Evolutionary conservation across 129 eudicot species (phyloP).

Genomic region (Scalesia atractyloides): DNA sequence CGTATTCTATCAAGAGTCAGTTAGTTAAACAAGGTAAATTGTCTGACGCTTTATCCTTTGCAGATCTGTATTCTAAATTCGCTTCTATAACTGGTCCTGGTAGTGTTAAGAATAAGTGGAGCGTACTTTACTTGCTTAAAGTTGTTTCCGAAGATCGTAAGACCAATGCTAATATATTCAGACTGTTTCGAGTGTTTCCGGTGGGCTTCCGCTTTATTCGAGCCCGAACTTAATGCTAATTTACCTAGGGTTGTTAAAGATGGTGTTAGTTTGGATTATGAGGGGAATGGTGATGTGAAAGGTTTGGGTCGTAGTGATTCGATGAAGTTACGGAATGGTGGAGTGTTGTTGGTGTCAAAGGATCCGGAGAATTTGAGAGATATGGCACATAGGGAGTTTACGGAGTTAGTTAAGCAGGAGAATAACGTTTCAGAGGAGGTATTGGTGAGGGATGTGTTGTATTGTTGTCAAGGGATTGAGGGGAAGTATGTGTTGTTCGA

Average conservation of each 20-base stretch:
- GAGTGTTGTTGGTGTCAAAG: slow-evolving; percentile 65
- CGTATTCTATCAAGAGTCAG: slow-evolving; percentile 78
- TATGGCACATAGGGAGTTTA: slow-evolving; percentile 76
- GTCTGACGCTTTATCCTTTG: slow-evolving; percentile 72
- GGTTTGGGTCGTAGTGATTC: slow-evolving; percentile 25
- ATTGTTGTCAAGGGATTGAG: slow-evolving; percentile 95
- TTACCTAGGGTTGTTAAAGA: slow-evolving; percentile 32
- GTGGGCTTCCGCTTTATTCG: slow-evolving; percentile 67
- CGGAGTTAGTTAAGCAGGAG: slow-evolving; percentile 64
- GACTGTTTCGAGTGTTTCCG: slow-evolving; percentile 35
- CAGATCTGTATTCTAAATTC: slow-evolving; percentile 82
- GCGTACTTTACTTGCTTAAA: slow-evolving; percentile 88
- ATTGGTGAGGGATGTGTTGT: slow-evolving; percentile 90
- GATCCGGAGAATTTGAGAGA: slow-evolving; percentile 78
- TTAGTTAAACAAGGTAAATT: slow-evolving; percentile 87
- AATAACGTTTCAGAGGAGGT: slow-evolving; percentile 85
- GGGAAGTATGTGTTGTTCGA: slow-evolving; percentile 82
- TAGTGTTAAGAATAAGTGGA: slow-evolving; percentile 84
- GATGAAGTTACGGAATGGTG: slow-evolving; percentile 55
- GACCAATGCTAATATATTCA: slow-evolving; percentile 3
- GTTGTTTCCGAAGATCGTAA: slow-evolving; percentile 79
- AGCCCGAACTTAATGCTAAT: slow-evolving; percentile 30
- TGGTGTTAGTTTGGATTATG: slow-evolving; percentile 12
- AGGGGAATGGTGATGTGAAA: slow-evolving; percentile 23
- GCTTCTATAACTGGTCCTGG: slow-evolving; percentile 71